phyloP scores from a whole-genome alignment of 106 monocot genomes.

The Allium cepa region DNA sequence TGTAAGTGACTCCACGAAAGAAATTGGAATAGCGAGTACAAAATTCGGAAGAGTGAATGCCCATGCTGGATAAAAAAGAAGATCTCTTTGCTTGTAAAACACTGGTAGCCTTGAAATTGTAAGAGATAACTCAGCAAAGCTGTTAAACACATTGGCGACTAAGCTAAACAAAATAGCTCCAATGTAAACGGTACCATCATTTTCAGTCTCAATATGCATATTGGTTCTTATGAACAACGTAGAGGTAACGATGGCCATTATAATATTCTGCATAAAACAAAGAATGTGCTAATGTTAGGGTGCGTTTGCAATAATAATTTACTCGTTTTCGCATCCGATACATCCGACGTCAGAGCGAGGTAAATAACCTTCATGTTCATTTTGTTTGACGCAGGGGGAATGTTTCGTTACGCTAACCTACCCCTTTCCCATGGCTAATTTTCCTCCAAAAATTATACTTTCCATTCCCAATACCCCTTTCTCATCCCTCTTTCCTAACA shows the following conservation, averaged over 20 bases:
- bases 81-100: conserved; percentile 79
- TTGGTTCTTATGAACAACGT: conserved; percentile 42
- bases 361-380: no score
- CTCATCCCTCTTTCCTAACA: no score
- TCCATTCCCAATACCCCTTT: no score
- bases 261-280: conserved; percentile 24
- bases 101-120: conserved; percentile 56
- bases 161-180: conserved; percentile 60
- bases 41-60: conserved; percentile 48
- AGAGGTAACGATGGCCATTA: conserved; percentile 31
- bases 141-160: conserved; percentile 64
- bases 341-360: no score
- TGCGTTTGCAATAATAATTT: no score
- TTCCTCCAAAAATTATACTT: no score
- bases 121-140: conserved; percentile 67
- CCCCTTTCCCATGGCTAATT: no score
- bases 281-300: not conserved
- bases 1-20: conserved; percentile 49
- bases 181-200: conserved; percentile 41
- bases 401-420: no score
- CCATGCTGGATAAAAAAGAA: conserved; percentile 72
- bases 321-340: no score
- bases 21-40: conserved; percentile 48
- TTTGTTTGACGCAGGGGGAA: no score
- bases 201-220: conserved; percentile 29